A percentile compares a stretch with the other conserved stretches of the same genome.
These are phyloP conservation scores for Ambrosiella xylebori DNA, from an alignment of 2,329 filamentous ascomycete genomes.

Conservation along the genomic window DNA sequence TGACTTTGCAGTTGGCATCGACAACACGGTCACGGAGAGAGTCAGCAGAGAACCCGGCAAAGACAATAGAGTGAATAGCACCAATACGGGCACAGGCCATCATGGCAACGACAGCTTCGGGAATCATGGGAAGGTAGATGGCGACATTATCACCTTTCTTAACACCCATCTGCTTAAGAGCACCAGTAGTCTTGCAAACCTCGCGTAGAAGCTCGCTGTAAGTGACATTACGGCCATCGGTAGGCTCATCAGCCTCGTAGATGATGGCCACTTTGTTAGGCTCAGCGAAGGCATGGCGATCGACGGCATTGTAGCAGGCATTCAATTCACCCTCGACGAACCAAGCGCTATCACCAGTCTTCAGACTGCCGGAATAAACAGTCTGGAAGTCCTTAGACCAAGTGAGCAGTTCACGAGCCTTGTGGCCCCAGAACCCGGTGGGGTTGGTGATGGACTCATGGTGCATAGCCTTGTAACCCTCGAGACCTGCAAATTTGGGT, in stretches of 20 bases:
- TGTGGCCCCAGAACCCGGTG: slow-evolving; percentile 72
- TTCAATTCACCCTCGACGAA: slow-evolving; percentile 89
- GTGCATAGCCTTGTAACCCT: slow-evolving; percentile 52
- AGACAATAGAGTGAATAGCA: slow-evolving; percentile 91
- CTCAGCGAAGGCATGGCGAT: slow-evolving; percentile 89
- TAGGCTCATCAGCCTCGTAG: slow-evolving; percentile 89
- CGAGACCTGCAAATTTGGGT: slow-evolving; percentile 29
- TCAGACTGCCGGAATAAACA: slow-evolving; percentile 59
- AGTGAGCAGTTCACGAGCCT: slow-evolving; percentile 73
- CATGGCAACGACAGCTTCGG: slow-evolving; percentile 81
- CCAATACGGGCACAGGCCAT: slow-evolving; percentile 84
- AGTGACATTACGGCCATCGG: slow-evolving; percentile 73
- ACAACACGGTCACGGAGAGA: slow-evolving; percentile 89
- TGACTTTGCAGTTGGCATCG: slow-evolving; percentile 76
- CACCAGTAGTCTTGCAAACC: slow-evolving; percentile 73
- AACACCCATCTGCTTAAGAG: slow-evolving; percentile 87
- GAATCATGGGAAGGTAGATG: slow-evolving; percentile 97
- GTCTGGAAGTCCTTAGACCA: slow-evolving; percentile 91
- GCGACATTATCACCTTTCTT: slow-evolving; percentile 94
- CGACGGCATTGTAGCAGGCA: slow-evolving; percentile 92
- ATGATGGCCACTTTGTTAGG: slow-evolving; percentile 91
- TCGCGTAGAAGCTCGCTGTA: slow-evolving; percentile 87
- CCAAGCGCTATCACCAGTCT: slow-evolving; percentile 76
- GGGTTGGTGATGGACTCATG: slow-evolving; percentile 80
- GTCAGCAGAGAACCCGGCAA: slow-evolving; percentile 92